These are phyloP conservation scores for Vanrija humicola DNA, from an alignment of 1,284 basidiomycete genomes.

Conservation along the genomic window DNA sequence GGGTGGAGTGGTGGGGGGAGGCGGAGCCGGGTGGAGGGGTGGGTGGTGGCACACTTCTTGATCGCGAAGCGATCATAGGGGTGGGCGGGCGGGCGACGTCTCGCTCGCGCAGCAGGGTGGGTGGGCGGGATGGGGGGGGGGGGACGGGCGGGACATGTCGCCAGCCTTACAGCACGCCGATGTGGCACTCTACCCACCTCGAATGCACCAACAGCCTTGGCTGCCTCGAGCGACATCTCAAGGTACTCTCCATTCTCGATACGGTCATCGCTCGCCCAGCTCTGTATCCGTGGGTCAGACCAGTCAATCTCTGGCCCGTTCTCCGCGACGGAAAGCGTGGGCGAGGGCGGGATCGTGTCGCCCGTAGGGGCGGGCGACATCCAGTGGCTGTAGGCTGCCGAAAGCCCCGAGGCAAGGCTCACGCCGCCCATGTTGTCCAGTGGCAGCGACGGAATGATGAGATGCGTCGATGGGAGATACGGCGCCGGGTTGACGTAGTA, in stretches of 20 bases:
- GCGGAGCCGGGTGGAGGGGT: too few species aligned
- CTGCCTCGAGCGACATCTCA: constrained; percentile 22
- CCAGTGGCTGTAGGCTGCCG: constrained; percentile 25
- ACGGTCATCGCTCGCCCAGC: constrained; percentile 31
- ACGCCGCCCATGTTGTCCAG: constrained; percentile 2
- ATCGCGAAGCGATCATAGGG: too few species aligned
- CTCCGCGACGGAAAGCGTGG: constrained; percentile 20
- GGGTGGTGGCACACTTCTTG: too few species aligned
- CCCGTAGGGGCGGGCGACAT: constrained; percentile 30
- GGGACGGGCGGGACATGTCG: background rate
- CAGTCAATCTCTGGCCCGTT: constrained; percentile 28
- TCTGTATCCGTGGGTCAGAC: constrained; percentile 38
- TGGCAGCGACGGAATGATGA: constrained; percentile 13
- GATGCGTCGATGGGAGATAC: constrained; percentile 26
- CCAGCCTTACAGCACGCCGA: too few species aligned
- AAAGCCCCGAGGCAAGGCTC: too few species aligned
- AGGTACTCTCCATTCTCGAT: constrained; percentile 36
- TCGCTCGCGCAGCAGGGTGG: too few species aligned
- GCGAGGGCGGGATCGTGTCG: constrained; percentile 24
- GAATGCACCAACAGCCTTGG: constrained; percentile 18
- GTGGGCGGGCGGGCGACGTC: background rate
- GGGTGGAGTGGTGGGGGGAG: too few species aligned
- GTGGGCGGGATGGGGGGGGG: too few species aligned
- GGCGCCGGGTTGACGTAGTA: constrained; percentile 38
- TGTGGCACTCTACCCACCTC: background rate